Evolutionary conservation across 768 basidiomycete species (phyloP), one percentile per base, ranked within the genome.

Genomic region (Naganishia kalamii): DNA sequence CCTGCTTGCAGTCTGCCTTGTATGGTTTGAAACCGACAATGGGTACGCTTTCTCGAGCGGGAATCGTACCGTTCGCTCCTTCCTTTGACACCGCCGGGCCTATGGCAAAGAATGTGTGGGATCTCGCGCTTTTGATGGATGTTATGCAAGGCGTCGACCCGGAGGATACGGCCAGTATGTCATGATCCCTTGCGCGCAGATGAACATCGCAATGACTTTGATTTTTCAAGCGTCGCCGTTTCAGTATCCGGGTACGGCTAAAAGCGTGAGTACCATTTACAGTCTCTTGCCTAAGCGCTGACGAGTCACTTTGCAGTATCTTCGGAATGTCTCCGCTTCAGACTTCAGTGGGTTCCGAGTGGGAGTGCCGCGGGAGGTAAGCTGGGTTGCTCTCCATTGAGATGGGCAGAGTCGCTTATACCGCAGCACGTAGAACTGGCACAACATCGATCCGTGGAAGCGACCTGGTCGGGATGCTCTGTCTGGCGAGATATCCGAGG

Each of bases 21-120:
- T 72, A 70, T 46, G 71, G 67, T 7, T 52, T 72, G 19, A 70
- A 70, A 60, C 71, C 71, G 11, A 70, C 71, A 0, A 63, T 67
- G n/a, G 71, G 69, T 15, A 51, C 69, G 21, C 51, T 72, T 29
- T 54, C 50, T n/a, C 51, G 51, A 17, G 13, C 35, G 3, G 68
- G 65, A 21, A 62, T 65, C 10, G 50, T 69, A 0, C 60, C 60
- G 15, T 66, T 69, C 40, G 62, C 60, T 51, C 60, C 60, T 52
- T 35, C 30, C 50, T 61, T 61, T 30, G 65, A 66, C 21, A 61
- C 59, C 29, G 37, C 60, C 8, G 65, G 65, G 4, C 65, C 65
- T 21, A 66, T 66, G 65, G 60, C 59, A 1, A 66, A 66, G 32
- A 49, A 23, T 23, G 65, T 61, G n/a, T 48, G 59, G 65, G 59